Percentiles rank a stretch among this genome's conserved stretches.
phyloP scores from a whole-genome alignment of 2,329 filamentous ascomycete species.

The Cryphonectria parasitica region DNA sequence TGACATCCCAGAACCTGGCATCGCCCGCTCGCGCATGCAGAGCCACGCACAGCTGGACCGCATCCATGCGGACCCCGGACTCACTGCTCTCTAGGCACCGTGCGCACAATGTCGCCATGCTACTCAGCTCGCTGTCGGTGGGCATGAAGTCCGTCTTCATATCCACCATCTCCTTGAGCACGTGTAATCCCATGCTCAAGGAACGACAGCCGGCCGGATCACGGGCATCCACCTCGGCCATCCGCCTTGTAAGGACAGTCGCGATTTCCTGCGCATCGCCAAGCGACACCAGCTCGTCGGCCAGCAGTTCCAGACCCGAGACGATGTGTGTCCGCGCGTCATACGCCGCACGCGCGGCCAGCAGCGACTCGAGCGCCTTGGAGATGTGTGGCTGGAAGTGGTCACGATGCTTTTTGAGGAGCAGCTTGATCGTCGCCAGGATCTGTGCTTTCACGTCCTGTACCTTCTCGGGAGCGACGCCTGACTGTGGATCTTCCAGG shows the following conservation, averaged over 20 bases:
- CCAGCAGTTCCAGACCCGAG: constrained; percentile 72
- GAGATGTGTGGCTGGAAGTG: constrained; percentile 70
- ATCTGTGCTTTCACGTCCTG: constrained; percentile 77
- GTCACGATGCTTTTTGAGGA: constrained; percentile 69
- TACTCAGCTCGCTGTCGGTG: constrained; percentile 54
- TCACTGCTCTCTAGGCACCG: constrained; percentile 64
- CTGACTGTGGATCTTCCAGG: constrained; percentile 63
- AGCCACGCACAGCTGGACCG: constrained; percentile 78
- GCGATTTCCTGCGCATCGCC: constrained; percentile 66
- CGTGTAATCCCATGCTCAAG: constrained; percentile 66
- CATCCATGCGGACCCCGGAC: constrained; percentile 71
- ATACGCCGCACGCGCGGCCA: constrained; percentile 67
- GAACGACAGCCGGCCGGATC: constrained; percentile 53
- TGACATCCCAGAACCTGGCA: constrained; percentile 66
- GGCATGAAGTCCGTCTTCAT: constrained; percentile 51
- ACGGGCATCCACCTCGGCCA: constrained; percentile 51
- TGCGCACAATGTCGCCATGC: constrained; percentile 55
- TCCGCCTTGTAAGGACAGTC: constrained; percentile 54
- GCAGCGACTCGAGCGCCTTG: constrained; percentile 67
- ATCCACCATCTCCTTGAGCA: constrained; percentile 65
- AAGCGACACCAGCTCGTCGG: constrained; percentile 70
- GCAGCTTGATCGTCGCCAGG: constrained; percentile 72
- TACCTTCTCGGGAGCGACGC: constrained; percentile 64
- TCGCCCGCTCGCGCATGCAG: constrained; percentile 68
- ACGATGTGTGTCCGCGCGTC: constrained; percentile 74